Base-by-base conservation (phyloP, 352 stramenopile genomes). In the Phytophthora citricola region DNA sequence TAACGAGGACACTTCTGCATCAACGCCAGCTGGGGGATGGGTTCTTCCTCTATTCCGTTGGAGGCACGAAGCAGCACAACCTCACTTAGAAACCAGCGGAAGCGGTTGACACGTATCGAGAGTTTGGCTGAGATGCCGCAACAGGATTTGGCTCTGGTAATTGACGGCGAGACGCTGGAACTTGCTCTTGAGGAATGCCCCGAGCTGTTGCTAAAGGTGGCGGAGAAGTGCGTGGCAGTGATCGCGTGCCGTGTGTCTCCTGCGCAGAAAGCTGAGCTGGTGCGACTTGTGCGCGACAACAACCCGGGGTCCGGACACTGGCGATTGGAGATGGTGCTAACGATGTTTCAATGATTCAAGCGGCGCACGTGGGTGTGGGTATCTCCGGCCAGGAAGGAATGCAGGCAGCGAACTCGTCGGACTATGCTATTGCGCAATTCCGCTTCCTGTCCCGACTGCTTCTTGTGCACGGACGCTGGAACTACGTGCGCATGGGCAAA, bases 331-430 rank as follows among this genome's bases (percentile, higher is more conserved):
- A 99, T 58, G 96, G 96, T 27, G 96, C 96, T 0, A 99, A 99
- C 64, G 96, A 99, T 67, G 96, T 99, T 0, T 93, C 89, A 20
- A 99, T 99, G 96, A 98, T 99, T 58, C 92, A 98, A 73, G 79
- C 80, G 3, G 94, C 91, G 2, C 90, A 98, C 65, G 89, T 98
- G 4, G 94, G 94, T 45, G 88, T 98, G 26, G 95, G 94, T 9
- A 98, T 98, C 44, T 94, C 81, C 1, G 95, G 95, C 0, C 92
- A 98, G 50, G 95, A 98, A 75, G 95, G 95, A 12, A 94, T 97
- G 79, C 96, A 98, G 57, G 98, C 95, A 2, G 94, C 93, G 0
- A 98, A 98, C 68, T 93, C 93, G 57, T 92, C 86, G 4, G 95
- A 98, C 72, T 98, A 98, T 69, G 92, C 94, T 36, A 98, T 99